phyloP scores from a whole-genome alignment of 2,329 filamentous ascomycete species.

The Ascochyta viciae-villosae region DNA sequence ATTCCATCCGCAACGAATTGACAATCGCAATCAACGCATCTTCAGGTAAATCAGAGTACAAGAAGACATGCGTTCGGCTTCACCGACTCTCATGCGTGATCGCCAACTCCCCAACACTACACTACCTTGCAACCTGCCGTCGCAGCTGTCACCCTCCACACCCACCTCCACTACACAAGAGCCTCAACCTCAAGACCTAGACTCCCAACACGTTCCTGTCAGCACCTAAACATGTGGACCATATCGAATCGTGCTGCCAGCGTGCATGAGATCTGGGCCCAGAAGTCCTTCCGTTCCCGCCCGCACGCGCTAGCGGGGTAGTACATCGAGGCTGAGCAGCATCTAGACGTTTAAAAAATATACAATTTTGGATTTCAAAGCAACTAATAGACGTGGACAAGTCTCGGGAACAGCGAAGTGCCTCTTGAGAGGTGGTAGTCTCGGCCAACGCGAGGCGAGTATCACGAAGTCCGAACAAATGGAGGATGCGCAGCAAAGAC shows the following conservation, averaged over 20 bases:
- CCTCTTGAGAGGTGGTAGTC: not conserved
- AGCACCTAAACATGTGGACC: constrained; percentile 16
- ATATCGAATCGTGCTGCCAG: constrained; percentile 7
- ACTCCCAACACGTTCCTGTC: constrained; percentile 10
- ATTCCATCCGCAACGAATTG: not conserved
- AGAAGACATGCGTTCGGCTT: not conserved
- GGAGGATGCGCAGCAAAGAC: not conserved
- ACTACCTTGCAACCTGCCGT: not conserved
- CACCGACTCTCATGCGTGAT: not conserved
- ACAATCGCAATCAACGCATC: not conserved
- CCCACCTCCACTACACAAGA: not conserved
- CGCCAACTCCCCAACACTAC: not conserved
- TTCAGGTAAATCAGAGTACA: not conserved
- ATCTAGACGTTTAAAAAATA: constrained; percentile 7
- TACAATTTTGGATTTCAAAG: not conserved
- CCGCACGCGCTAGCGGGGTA: constrained; percentile 17
- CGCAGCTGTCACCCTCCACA: not conserved
- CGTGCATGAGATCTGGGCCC: constrained; percentile 16
- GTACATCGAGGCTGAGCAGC: constrained; percentile 12
- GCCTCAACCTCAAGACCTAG: constrained; percentile 5
- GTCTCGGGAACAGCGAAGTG: constrained; percentile 3
- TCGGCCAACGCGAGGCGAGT: not conserved
- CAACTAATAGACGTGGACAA: not conserved
- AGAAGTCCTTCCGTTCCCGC: constrained; percentile 18
- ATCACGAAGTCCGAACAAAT: not conserved